Evolutionary conservation across 2,329 filamentous ascomycete species (phyloP), one percentile per base, ranked within the genome.

Genomic region (Diplodia scrobiculata): DNA sequence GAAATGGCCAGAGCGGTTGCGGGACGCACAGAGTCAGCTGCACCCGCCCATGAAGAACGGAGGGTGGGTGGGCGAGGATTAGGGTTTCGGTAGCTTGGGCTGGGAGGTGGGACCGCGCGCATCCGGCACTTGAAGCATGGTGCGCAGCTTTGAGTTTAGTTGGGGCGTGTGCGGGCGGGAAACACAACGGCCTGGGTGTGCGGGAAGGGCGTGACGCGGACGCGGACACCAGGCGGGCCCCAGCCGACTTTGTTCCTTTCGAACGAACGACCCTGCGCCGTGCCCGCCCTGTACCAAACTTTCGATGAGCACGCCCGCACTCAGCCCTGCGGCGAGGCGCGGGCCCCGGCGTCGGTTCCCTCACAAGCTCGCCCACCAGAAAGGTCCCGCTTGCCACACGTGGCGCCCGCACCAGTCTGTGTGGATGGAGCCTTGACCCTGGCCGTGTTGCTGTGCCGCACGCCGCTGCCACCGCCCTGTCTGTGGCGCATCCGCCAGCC

Each of bases 71-170:
- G 25, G 25, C 25, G 52, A 5, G 34, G 14, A 58, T n/a, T 58
- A 58, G 45, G 54, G 54, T 58, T 53, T 58, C 36, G 54, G 54
- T 36, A 45, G 54, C 27, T 45, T 36, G 14, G 25, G 34, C 52
- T 14, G 14, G 14, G 38, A 14, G 34, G 34, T n/a, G 53, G 34
- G 53, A 58, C 25, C 34, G 54, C 54, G 54, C 45, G 54, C 54
- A 45, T 58, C 41, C 54, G 54, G 54, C 54, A 58, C 54, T 32
- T 55, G 14, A 45, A 45, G 38, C 14, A 45, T 45, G 38, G 38
- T 17, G 17, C 14, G 38, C 38, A n/a, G 6, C 38, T 45, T n/a
- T 45, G 9, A 36, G 34, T 45, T 19, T 45, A n/a, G 41, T 10
- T 2, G 17, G 41, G 41, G 41, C 25, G 25, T 25, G 25, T 25